Conservation (phyloP, 495 filamentous ascomycete genomes). For the Penicillium argentinense region DNA sequence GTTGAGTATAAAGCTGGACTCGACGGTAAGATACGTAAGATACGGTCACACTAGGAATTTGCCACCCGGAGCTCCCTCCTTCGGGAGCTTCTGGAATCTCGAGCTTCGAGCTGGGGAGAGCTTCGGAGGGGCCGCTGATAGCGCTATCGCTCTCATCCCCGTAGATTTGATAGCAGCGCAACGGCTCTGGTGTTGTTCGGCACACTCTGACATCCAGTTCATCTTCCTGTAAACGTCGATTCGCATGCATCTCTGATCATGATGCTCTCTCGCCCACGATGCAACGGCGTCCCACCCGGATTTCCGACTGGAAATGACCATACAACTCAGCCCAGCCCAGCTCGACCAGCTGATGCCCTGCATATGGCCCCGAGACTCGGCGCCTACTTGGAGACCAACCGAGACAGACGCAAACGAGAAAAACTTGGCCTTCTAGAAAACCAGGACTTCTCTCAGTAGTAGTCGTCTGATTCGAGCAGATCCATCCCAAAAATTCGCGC, state of each 20-base stretch:
- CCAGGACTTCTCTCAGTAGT: no score
- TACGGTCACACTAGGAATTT: constrained; percentile 23
- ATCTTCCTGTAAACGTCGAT: no score
- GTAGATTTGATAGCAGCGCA: neutral
- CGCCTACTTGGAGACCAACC: no score
- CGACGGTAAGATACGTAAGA: no score
- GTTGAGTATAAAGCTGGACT: no score
- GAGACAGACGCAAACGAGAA: neutral
- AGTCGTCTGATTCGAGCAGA: no score
- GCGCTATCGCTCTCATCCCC: constrained; percentile 19
- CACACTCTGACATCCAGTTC: no score
- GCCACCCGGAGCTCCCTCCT: constrained; percentile 34
- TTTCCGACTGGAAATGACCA: no score
- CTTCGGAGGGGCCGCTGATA: constrained; percentile 37
- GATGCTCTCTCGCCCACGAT: constrained; percentile 20
- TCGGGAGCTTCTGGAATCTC: constrained; percentile 28
- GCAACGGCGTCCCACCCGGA: neutral
- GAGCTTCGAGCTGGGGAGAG: constrained; percentile 28
- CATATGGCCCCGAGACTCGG: neutral
- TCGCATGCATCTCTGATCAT: no score
- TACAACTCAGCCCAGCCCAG: neutral
- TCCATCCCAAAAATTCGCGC: no score
- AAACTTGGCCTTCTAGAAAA: no score
- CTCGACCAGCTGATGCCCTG: constrained; percentile 1
- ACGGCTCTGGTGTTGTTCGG: no score